Percentiles rank a stretch among this genome's conserved stretches.
Conservation (phyloP, 345 rosid genomes). For the Populus pruinosa region DNA sequence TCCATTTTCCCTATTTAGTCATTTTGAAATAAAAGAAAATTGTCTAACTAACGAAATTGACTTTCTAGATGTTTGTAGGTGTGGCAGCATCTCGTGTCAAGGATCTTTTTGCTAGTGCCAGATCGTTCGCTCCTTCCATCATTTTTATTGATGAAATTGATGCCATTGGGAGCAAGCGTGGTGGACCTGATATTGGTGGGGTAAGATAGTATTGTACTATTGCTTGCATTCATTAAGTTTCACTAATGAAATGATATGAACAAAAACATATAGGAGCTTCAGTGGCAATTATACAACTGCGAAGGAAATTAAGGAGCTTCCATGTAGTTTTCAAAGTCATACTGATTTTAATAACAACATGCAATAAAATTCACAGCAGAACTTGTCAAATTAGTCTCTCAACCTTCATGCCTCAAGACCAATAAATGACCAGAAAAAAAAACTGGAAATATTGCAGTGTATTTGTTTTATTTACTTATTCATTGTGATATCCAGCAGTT, state of each 20-base stretch:
- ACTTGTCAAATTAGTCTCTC: neutral
- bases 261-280: neutral
- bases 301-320: neutral
- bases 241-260: neutral
- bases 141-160: slow-evolving; percentile 97
- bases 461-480: no score
- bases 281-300: neutral
- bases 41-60: slow-evolving; percentile 16
- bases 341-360: neutral
- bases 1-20: neutral
- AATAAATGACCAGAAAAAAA: no score
- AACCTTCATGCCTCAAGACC: no score
- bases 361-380: neutral
- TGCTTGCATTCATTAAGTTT: neutral
- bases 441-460: no score
- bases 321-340: neutral
- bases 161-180: slow-evolving; percentile 97
- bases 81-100: slow-evolving; percentile 99
- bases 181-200: slow-evolving; percentile 98
- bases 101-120: slow-evolving; percentile 88
- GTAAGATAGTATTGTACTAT: slow-evolving; percentile 39
- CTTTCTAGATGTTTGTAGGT: slow-evolving; percentile 90
- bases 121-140: slow-evolving; percentile 91
- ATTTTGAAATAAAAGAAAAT: slow-evolving; percentile 7
- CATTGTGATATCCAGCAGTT: no score